Base-by-base conservation (phyloP, 164 flowering plant species). In the Chloranthus sessilifolius region DNA sequence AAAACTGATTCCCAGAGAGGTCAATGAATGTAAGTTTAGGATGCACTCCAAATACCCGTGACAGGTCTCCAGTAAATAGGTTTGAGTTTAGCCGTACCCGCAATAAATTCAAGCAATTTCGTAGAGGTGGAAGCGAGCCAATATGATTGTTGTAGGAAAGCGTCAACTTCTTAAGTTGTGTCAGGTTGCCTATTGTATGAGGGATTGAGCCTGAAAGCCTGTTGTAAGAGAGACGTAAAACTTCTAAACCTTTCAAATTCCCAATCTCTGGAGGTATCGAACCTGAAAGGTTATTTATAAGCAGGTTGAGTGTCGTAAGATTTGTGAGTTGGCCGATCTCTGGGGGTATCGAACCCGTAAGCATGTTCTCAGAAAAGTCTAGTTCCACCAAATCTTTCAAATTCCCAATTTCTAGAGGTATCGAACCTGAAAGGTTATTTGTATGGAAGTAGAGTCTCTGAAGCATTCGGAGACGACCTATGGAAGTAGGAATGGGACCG, bases 191-290 rank as follows among this genome's bases (percentile, higher is more conserved):
- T 12, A 50, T 14, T 33, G 40, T 7, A 10, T 40, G 42, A 34
- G 53, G 53, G 42, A 50, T 35, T 21, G 40, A 25, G 21, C 53
- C 41, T 0, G 53, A 24, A 15, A 50, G 16, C 14, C 24, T 35
- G 39, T 50, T 50, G 7, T 10, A 33, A 22, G 42, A 50, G 15
- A 50, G 53, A 27, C 22, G 27, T 22, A 50, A 41, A 3, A 12
- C 27, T 12, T 1, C 6, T 1, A 50, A 41, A 12, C 35, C 35
- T 14, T 36, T 33, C 53, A 50, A 21, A 7, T 56, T 59, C 30
- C 96, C 95, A 2, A 91, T 74, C 19, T 83, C 72, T 59, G 53
- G 68, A 2, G 98, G 96, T 31, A 91, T 73, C 30, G 64, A 74
- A 2, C 96, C 88, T 38, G 65, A 62, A 33, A 91, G 74, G 35